phyloP scores from a whole-genome alignment of 768 basidiomycete genomes.

The Tylopilus rubrobrunneus region DNA sequence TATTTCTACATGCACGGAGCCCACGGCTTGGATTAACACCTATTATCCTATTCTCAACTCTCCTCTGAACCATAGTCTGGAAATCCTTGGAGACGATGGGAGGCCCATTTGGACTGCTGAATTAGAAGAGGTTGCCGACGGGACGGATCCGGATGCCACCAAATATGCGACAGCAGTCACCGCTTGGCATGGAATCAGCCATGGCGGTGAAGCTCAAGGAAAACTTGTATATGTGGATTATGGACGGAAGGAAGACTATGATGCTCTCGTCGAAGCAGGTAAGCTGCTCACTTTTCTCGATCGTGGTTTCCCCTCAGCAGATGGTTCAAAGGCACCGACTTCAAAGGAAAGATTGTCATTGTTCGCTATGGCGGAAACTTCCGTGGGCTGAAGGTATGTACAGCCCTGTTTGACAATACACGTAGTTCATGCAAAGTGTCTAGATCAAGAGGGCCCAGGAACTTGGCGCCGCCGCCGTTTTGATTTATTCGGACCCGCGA shows the following conservation, averaged over 20 bases:
- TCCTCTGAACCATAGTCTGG: constrained; percentile 53
- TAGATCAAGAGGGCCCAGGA: constrained; percentile 85
- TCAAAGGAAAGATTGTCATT: constrained; percentile 77
- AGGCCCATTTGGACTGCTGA: constrained; percentile 54
- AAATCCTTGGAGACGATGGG: constrained; percentile 51
- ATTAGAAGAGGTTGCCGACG: constrained; percentile 63
- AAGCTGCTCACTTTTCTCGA: neutral
- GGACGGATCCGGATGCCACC: constrained; percentile 59
- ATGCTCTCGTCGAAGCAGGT: constrained; percentile 51
- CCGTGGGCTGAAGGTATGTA: constrained; percentile 83
- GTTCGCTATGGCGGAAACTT: constrained; percentile 74
- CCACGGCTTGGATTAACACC: constrained; percentile 59
- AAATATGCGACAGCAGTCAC: constrained; percentile 53
- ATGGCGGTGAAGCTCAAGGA: constrained; percentile 62
- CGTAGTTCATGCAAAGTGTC: constrained; percentile 22
- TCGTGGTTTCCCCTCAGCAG: neutral
- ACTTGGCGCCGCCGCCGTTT: constrained; percentile 73
- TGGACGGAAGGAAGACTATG: constrained; percentile 61
- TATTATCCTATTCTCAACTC: constrained; percentile 77
- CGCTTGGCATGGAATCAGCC: constrained; percentile 69
- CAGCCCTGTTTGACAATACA: constrained; percentile 1
- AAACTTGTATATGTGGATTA: constrained; percentile 55
- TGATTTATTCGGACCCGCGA: constrained; percentile 85
- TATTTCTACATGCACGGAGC: constrained; percentile 37
- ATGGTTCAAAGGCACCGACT: constrained; percentile 46